These are phyloP conservation scores for Rheum nobile DNA, from an alignment of 148 eudicot genomes.

Conservation along the genomic window DNA sequence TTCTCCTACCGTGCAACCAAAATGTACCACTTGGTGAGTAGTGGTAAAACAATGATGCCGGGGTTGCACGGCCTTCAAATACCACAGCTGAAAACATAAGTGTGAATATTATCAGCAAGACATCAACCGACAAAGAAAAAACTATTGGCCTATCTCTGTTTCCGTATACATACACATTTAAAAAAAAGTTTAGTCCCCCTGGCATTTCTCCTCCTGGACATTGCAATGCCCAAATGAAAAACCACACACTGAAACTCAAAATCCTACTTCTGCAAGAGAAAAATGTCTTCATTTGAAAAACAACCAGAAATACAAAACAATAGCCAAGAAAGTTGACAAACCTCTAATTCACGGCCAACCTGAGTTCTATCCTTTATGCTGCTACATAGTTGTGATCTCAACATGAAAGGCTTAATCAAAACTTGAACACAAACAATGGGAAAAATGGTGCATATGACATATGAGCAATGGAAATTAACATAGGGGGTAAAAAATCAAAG, in stretches of 20 bases:
- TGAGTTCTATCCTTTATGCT: constrained; percentile 85
- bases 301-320: not conserved
- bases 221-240: not conserved
- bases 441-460: not conserved
- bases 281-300: no score
- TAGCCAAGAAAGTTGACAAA: constrained; percentile 14
- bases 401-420: constrained; percentile 56
- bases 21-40: no score
- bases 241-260: not conserved
- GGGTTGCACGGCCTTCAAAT: no score
- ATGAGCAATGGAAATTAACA: not conserved
- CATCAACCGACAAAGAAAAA: not conserved
- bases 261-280: not conserved
- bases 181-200: not conserved
- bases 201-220: not conserved
- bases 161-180: not conserved
- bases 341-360: constrained; percentile 96
- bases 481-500: not conserved
- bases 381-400: constrained; percentile 86
- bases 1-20: no score
- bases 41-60: no score
- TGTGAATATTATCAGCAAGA: not conserved
- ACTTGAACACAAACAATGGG: constrained; percentile 36
- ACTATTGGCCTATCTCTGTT: not conserved
- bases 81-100: not conserved